These are phyloP conservation scores for Trypanosomatidae sp. DNA, from an alignment of 208 protist genomes.

Conservation along the genomic window DNA sequence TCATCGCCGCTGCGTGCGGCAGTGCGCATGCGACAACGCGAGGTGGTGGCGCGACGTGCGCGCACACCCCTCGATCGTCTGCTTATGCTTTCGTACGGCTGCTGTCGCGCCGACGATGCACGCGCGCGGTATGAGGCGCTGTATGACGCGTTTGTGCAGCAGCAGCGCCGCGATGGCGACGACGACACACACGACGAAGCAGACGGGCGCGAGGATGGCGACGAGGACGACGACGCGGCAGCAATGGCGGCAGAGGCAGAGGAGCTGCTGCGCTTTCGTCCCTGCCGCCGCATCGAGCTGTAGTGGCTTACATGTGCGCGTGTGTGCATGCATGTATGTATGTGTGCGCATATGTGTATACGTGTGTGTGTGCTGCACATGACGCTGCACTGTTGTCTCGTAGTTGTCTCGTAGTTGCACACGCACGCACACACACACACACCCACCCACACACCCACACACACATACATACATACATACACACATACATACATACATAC, in stretches of 20 bases:
- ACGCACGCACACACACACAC: background rate
- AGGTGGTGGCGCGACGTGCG: constrained; percentile 15
- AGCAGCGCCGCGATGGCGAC: constrained; percentile 1
- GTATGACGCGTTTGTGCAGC: constrained; percentile 17
- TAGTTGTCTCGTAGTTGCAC: background rate
- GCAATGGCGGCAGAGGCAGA: too few species aligned
- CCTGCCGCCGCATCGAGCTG: too few species aligned
- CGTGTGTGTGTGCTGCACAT: too few species aligned
- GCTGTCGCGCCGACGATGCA: constrained; percentile 30
- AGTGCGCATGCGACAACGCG: constrained; percentile 30
- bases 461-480: background rate
- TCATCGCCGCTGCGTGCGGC: constrained; percentile 5
- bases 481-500: too few species aligned
- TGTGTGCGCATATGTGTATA: too few species aligned
- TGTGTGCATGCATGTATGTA: too few species aligned
- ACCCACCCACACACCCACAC: background rate
- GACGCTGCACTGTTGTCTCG: background rate
- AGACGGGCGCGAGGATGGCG: too few species aligned
- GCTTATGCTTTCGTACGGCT: constrained; percentile 34
- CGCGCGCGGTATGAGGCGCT: constrained; percentile 29
- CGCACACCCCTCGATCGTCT: constrained; percentile 32
- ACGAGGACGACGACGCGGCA: too few species aligned
- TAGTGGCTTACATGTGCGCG: too few species aligned
- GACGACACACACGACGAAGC: constrained; percentile 1
- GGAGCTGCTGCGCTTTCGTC: too few species aligned